Percentiles rank a stretch among this genome's conserved stretches.
These are phyloP conservation scores for Podospora tetraspora DNA, from an alignment of 495 filamentous ascomycete species.

Conservation along the genomic window DNA sequence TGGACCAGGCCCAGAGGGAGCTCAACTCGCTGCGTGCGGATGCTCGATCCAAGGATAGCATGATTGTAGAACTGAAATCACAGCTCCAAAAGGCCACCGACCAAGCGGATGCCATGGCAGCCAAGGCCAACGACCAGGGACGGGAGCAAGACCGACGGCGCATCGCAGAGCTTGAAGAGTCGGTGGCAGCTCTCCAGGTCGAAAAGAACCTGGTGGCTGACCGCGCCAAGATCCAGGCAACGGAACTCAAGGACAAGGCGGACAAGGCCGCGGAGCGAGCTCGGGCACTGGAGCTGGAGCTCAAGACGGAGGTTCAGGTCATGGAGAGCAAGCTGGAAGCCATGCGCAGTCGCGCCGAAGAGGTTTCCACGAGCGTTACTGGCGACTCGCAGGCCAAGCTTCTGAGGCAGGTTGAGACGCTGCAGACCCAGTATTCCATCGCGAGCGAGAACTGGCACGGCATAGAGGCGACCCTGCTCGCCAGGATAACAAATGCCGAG, in stretches of 20 bases:
- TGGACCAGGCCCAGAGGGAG: slow-evolving; percentile 63
- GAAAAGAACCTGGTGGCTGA: slow-evolving; percentile 74
- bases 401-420: slow-evolving; percentile 85
- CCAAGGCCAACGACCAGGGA: slow-evolving; percentile 60
- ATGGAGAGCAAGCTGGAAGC: slow-evolving; percentile 90
- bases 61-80: slow-evolving; percentile 62
- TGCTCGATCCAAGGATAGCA: slow-evolving; percentile 56
- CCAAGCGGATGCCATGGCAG: slow-evolving; percentile 61
- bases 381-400: slow-evolving; percentile 88
- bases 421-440: slow-evolving; percentile 91
- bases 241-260: slow-evolving; percentile 62
- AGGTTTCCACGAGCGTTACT: slow-evolving; percentile 73
- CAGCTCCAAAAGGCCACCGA: slow-evolving; percentile 65
- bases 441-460: slow-evolving; percentile 98
- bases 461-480: slow-evolving; percentile 75
- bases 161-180: slow-evolving; percentile 64
- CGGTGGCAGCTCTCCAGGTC: slow-evolving; percentile 62
- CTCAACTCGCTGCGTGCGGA: slow-evolving; percentile 62
- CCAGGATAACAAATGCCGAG: slow-evolving; percentile 69
- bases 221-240: slow-evolving; percentile 61
- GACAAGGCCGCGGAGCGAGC: slow-evolving; percentile 71
- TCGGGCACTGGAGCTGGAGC: slow-evolving; percentile 65
- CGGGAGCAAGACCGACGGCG: slow-evolving; percentile 61
- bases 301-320: slow-evolving; percentile 74
- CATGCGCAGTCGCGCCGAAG: slow-evolving; percentile 78